Evolutionary conservation across 106 monocot species (phyloP), one percentile per base, ranked within the genome.

Genomic region (Dendrobium huoshanense): DNA sequence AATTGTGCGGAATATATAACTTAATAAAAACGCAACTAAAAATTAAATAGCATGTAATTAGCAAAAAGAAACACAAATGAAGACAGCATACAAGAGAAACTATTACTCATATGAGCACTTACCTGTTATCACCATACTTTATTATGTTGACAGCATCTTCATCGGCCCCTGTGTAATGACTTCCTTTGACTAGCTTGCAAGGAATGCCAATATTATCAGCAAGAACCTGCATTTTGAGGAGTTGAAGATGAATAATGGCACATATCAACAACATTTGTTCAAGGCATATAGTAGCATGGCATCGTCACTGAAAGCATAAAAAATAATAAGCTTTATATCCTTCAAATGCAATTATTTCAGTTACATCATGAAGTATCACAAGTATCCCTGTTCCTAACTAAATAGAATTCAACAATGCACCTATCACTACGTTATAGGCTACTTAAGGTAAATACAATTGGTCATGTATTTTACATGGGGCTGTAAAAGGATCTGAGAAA

Each of bases 111-210:
- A 24, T 25, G 25, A 65, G 10, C 43, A 27, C 72, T 79, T 81
- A 93, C 90, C 90, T 90, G 43, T 84, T 83, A 80, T 85, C 78
- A 31, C 85, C 85, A 85, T 89, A 77, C 86, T 95, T 98, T 79
- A 98, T 83, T 72, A 98, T 92, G 82, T 94, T 92, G 48, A 98
- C 88, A 83, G 98, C 98, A 88, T 95, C 94, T 68, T 93, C 92
- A 80, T 98, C 98, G 54, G 89, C 74, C 58, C 98, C 98, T 76
- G 98, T 95, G 75, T 98, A 98, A 72, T 98, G 92, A 82, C 91
- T 98, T 81, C 98, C 95, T 88, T 95, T 98, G 40, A 98, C 92
- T 17, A 98, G 81, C 77, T 85, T 98, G 84, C 98, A 98, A 72
- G 91, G 89, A 83, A 98, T 87, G 25, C 94, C 94, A 68, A 98